Conservation (phyloP, 2,329 filamentous ascomycete genomes). For the Fusarium praegraminearum region DNA sequence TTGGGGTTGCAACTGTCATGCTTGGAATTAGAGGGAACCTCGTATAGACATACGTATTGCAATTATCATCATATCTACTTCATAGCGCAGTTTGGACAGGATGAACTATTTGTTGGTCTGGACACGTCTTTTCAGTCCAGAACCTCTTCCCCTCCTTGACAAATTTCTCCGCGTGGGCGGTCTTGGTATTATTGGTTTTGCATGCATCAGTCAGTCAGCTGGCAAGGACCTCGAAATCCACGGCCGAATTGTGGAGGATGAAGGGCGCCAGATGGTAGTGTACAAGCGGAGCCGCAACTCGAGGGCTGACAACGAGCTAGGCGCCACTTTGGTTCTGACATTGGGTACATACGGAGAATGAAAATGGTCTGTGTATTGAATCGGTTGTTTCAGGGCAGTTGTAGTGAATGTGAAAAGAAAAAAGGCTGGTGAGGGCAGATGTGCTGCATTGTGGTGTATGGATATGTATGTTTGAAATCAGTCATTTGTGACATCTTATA, state of each 20-base stretch:
- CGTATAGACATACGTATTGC: constrained; percentile 22
- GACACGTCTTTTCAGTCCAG: constrained; percentile 14
- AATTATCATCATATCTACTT: constrained; percentile 4
- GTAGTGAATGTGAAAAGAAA: not conserved
- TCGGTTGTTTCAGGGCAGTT: constrained; percentile 22
- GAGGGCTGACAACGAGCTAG: constrained; percentile 10
- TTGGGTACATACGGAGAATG: not conserved
- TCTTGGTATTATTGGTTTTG: constrained; percentile 2
- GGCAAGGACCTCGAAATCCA: not conserved
- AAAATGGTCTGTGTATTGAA: constrained; percentile 3
- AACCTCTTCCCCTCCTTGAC: not conserved
- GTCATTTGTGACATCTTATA: constrained; percentile 26
- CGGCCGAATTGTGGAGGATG: constrained; percentile 39
- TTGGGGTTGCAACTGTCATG: not conserved
- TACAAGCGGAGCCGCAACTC: constrained; percentile 44
- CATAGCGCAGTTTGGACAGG: not conserved
- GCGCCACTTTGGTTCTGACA: constrained; percentile 11
- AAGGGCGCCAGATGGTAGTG: constrained; percentile 6
- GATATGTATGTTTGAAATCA: constrained; percentile 16
- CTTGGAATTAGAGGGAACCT: constrained; percentile 18
- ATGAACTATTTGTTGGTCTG: not conserved
- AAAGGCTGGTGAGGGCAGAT: constrained; percentile 14
- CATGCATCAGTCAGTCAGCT: not conserved
- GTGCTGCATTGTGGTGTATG: not conserved
- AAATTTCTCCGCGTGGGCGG: not conserved